Evolutionary conservation across 768 basidiomycete species (phyloP), one percentile per base, ranked within the genome.

Genomic region (Amanita pseudoporphyria): DNA sequence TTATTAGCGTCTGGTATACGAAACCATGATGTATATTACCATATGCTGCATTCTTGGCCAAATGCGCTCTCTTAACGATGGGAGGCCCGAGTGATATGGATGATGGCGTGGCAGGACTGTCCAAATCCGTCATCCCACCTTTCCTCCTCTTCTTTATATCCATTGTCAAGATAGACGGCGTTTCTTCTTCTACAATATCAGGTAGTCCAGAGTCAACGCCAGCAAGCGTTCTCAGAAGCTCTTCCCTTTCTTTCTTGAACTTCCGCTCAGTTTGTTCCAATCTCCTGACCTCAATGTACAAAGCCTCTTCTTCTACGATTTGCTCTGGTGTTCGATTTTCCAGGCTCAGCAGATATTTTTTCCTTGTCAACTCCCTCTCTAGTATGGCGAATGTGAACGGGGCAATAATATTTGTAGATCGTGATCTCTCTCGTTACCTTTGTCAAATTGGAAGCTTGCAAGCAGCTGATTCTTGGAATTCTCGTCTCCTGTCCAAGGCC

Each of bases 201-300:
- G 87, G 76, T 16, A 95, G 67, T 2, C 93, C 93, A 37, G 85
- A 89, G 52, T 96, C 93, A 43, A 92, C 79, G 4, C 93, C 93
- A 21, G 84, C 79, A 12, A 96, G 67, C 0, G 82, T 87, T 26
- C 87, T 78, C 53, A 97, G 72, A 21, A 97, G 76, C 38, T 90
- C 88, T 50, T 96, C 91, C 14, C 93, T 73, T 16, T 96, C 92
- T 55, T 79, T 81, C 66, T 85, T 87, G 71, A 93, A 97, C 47
- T 76, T 76, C 28, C 85, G 77, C 62, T 96, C 93, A 52, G 76
- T 89, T 66, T 97, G 95, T 62, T 97, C 94, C 44, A 99, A 74
- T n/a, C 90, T 81, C 60, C 94, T 93, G 44, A 95, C 77, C 64
- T 97, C 92, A 54, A 97, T 69, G 66, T 88, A 97, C 3, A 99